Conservation (phyloP, 805 yeast genomes). For the Cyberlindnera euphorbiae region DNA sequence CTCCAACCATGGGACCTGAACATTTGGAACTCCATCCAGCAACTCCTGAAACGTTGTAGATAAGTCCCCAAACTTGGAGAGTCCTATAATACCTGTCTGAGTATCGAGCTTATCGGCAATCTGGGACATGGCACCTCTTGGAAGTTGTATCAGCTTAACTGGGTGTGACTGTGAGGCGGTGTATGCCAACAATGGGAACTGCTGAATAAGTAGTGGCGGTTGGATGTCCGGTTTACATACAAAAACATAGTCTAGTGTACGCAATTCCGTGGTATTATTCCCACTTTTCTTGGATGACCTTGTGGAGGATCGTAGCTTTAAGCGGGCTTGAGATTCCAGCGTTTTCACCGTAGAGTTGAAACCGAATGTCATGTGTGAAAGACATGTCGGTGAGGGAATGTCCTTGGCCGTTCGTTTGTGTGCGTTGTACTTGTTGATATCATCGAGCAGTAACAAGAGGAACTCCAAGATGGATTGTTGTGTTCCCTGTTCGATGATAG, state of each 20-base stretch:
- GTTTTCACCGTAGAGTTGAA: slow-evolving; percentile 51
- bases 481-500: slow-evolving; percentile 35
- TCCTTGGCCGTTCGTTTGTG: slow-evolving; percentile 7
- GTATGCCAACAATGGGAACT: slow-evolving; percentile 52
- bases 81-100: slow-evolving; percentile 31
- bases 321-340: slow-evolving; percentile 40
- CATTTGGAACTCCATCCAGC: slow-evolving; percentile 28
- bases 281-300: slow-evolving; percentile 5
- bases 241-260: slow-evolving; percentile 35
- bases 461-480: slow-evolving; percentile 36
- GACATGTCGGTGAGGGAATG: slow-evolving; percentile 13
- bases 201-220: slow-evolving; percentile 47
- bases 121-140: slow-evolving; percentile 33
- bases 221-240: slow-evolving; percentile 55
- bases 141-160: slow-evolving; percentile 58
- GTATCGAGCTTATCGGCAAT: slow-evolving; percentile 30
- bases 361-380: slow-evolving; percentile 35
- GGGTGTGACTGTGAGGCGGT: slow-evolving; percentile 26
- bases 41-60: slow-evolving; percentile 25
- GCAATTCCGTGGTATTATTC: not conserved
- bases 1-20: slow-evolving; percentile 43
- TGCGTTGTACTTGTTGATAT: slow-evolving; percentile 22
- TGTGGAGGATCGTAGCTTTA: not conserved
- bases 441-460: slow-evolving; percentile 31
- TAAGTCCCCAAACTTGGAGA: slow-evolving; percentile 18